Evolutionary conservation across 1,284 basidiomycete species (phyloP), one percentile per base, ranked within the genome.

Genomic region (Boletus sp.): DNA sequence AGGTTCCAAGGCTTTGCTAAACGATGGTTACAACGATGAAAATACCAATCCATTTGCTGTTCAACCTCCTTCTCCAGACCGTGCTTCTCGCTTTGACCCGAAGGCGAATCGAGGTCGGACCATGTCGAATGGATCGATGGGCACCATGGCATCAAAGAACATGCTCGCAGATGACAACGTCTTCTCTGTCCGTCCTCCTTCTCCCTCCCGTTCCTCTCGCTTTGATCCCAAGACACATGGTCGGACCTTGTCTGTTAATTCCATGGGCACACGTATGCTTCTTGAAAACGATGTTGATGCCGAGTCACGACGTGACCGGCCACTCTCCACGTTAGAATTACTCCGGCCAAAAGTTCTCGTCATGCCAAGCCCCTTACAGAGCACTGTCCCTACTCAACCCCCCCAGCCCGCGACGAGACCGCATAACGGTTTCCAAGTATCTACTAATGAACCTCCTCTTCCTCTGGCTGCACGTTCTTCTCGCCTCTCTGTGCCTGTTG

Each of bases 351-450:
- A 91, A 64, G 74, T 91, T 22, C 80, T 91, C 39, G 82, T 91
- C 49, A 91, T 91, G 88, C 88, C 88, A 12, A 89, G 86, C 57
- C 88, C 88, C 4, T 68, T 91, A 43, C 88, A 90, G 61, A 69
- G 72, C 36, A 61, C 69, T 10, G 58, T 62, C n/a, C 54, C 68
- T n/a, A 39, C 67, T 39, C 54, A 64, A 29, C 54, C 67, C 44
- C 55, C 67, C 7, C 60, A 66, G 2, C 57, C 69, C 8, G 57
- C 49, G 4, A 50, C 61, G 6, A 67, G 64, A 35, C 60, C 74
- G 19, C 69, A 71, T 36, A 78, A 78, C 41, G 84, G 82, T 13
- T 88, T 90, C 61, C 70, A 81, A 54, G 56, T 78, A 19, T 75
- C 82, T 7, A 70, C 75, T 17, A 82, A 88, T 61, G 84, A 78